These are phyloP conservation scores for Penicillium sp. DNA, from an alignment of 2,329 filamentous ascomycete genomes.

Conservation along the genomic window DNA sequence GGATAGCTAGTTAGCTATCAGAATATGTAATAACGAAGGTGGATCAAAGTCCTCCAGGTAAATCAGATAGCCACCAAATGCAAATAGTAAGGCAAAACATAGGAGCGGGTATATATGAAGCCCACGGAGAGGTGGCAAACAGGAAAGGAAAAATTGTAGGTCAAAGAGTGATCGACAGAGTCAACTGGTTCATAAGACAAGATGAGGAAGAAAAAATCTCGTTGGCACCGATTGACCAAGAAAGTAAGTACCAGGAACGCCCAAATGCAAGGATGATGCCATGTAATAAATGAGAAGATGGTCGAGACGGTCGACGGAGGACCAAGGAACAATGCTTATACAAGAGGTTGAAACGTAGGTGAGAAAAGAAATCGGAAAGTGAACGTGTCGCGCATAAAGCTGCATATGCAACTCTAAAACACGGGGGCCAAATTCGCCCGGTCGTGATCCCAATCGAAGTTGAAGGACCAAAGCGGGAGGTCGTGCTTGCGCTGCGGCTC, in stretches of 20 bases:
- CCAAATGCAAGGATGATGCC: constrained; percentile 19
- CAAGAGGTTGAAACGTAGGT: constrained; percentile 15
- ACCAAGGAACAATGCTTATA: constrained; percentile 11
- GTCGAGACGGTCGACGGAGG: constrained; percentile 3
- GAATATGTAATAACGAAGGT: not conserved
- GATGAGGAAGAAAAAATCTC: not conserved
- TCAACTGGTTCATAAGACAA: constrained; percentile 15
- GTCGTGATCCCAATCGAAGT: constrained; percentile 52
- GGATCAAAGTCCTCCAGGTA: not conserved
- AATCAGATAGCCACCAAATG: not conserved
- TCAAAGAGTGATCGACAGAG: constrained; percentile 7
- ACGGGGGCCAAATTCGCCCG: constrained; percentile 42
- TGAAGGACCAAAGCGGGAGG: constrained; percentile 49
- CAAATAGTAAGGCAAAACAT: not conserved
- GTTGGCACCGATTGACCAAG: not conserved
- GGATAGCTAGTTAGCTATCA: not conserved
- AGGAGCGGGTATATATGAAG: constrained; percentile 16
- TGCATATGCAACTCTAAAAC: constrained; percentile 34
- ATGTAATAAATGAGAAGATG: not conserved
- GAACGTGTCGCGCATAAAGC: constrained; percentile 11
- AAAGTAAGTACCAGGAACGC: constrained; percentile 10
- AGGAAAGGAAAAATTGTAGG: constrained; percentile 16
- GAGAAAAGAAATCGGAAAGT: constrained; percentile 17
- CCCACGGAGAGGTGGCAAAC: not conserved
- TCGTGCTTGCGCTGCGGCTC: constrained; percentile 63